Percentiles rank a stretch among this genome's conserved stretches.
Evolutionary conservation across 169 alveolate species (phyloP).

Genomic region (Plasmodium falciparum): DNA sequence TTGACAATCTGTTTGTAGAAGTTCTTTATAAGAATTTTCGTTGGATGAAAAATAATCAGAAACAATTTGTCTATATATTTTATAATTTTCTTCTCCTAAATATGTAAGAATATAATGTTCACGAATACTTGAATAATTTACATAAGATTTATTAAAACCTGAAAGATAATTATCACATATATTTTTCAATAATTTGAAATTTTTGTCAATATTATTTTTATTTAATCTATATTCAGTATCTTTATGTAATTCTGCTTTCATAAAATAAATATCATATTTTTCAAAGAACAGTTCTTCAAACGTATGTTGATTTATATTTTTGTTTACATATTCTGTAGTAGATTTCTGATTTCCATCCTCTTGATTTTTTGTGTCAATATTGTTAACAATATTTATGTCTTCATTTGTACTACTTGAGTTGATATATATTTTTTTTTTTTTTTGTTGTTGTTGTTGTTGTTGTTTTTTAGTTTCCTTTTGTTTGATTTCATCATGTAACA

Average conservation of each 20-base stretch:
- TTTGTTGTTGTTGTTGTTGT: too few species aligned
- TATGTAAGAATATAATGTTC: slow-evolving; percentile 62
- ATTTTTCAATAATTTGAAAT: slow-evolving; percentile 31
- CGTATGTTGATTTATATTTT: slow-evolving; percentile 15
- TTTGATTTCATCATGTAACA: too few species aligned
- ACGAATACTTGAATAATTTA: slow-evolving; percentile 53
- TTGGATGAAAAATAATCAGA: slow-evolving; percentile 65
- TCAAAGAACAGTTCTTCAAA: slow-evolving; percentile 70
- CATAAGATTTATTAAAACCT: slow-evolving; percentile 58
- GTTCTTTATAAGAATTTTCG: slow-evolving; percentile 70
- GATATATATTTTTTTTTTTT: not conserved
- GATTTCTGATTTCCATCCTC: not conserved
- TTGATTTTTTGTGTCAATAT: not conserved
- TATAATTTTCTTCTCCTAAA: slow-evolving; percentile 65
- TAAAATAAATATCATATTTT: slow-evolving; percentile 44
- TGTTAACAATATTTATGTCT: not conserved
- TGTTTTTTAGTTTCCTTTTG: not conserved
- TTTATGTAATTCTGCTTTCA: slow-evolving; percentile 72
- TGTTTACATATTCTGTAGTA: not conserved
- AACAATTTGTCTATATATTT: slow-evolving; percentile 57
- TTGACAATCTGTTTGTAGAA: slow-evolving; percentile 60
- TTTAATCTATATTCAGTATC: slow-evolving; percentile 72
- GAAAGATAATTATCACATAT: slow-evolving; percentile 74
- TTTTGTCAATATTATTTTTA: slow-evolving; percentile 69
- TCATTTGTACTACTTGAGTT: not conserved